These are phyloP conservation scores for Cryptococcus hybrid DNA, from an alignment of 1,284 basidiomycete genomes.

Conservation along the genomic window DNA sequence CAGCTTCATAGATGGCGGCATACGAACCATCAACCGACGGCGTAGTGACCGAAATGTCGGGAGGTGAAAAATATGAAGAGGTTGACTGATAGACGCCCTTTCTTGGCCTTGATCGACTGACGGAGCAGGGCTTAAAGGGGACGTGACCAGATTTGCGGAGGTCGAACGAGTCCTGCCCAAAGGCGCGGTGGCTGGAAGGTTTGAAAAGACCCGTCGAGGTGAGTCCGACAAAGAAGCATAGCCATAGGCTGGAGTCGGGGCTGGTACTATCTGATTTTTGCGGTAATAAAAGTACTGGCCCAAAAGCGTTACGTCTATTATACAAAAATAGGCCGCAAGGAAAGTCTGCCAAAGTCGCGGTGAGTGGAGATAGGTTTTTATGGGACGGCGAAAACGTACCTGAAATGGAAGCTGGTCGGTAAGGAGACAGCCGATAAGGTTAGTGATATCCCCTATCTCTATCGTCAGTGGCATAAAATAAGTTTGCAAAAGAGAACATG, in stretches of 20 bases:
- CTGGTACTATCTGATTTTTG: neutral
- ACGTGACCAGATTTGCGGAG: constrained; percentile 3
- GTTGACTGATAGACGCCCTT: neutral
- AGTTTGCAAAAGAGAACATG: constrained; percentile 46
- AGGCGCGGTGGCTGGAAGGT: constrained; percentile 14
- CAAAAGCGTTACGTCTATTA: constrained; percentile 70
- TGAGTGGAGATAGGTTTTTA: too few species aligned
- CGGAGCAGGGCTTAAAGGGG: constrained; percentile 2
- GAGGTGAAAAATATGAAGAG: constrained; percentile 4
- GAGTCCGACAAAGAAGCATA: constrained; percentile 13
- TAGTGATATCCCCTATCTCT: constrained; percentile 75
- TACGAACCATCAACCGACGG: constrained; percentile 24
- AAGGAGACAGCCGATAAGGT: constrained; percentile 80
- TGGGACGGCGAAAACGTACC: constrained; percentile 52
- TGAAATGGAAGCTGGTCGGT: constrained; percentile 94
- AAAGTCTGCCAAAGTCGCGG: constrained; percentile 60
- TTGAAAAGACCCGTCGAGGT: constrained; percentile 22
- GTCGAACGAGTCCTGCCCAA: constrained; percentile 5
- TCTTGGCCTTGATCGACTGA: neutral
- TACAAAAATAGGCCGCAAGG: constrained; percentile 82
- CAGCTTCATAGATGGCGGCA: constrained; percentile 45
- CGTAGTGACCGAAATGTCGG: constrained; percentile 14
- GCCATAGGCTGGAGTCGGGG: constrained; percentile 7
- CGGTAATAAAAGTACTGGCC: constrained; percentile 75
- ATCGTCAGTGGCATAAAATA: neutral